phyloP scores from a whole-genome alignment of 2,329 filamentous ascomycete genomes.

The Lachnellula hyalina region DNA sequence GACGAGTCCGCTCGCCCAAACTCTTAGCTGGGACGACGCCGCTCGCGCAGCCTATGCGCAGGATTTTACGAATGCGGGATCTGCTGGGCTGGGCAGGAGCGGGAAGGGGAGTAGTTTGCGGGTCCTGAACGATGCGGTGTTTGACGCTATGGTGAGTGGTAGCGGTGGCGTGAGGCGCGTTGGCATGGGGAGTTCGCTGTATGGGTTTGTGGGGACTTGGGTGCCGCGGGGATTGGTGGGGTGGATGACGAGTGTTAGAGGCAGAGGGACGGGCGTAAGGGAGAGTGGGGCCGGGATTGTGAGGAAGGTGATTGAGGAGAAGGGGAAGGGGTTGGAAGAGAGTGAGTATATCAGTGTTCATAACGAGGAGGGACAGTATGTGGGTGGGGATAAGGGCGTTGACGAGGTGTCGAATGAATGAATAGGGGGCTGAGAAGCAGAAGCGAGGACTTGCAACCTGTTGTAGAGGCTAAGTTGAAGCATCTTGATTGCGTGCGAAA shows the following conservation, averaged over 20 bases:
- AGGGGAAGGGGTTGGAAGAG: constrained; percentile 14
- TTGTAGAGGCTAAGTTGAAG: too few relatives aligned
- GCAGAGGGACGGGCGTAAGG: constrained; percentile 11
- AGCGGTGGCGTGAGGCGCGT: constrained; percentile 62
- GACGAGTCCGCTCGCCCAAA: constrained; percentile 42
- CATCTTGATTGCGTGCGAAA: too few relatives aligned
- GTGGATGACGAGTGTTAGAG: constrained; percentile 86
- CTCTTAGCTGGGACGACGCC: constrained; percentile 58
- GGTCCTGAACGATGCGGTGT: constrained; percentile 79
- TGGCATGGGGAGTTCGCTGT: constrained; percentile 77
- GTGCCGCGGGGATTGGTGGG: constrained; percentile 72
- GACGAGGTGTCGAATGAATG: constrained; percentile 6
- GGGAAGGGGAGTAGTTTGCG: constrained; percentile 56
- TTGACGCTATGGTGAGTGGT: constrained; percentile 73
- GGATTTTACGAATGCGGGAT: constrained; percentile 54
- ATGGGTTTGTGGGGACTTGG: constrained; percentile 80
- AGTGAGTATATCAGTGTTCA: constrained; percentile 27
- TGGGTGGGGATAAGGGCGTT: neutral
- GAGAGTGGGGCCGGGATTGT: constrained; percentile 1
- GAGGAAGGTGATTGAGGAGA: constrained; percentile 3
- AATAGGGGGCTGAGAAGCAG: constrained; percentile 45
- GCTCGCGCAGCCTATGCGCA: constrained; percentile 56
- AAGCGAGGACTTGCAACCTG: neutral
- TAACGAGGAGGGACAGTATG: constrained; percentile 2
- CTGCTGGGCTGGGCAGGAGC: constrained; percentile 40